A percentile compares a stretch with the other conserved stretches of the same genome.
These are phyloP conservation scores for Fonsecaea multimorphosa DNA, from an alignment of 2,329 filamentous ascomycete genomes.

Conservation along the genomic window DNA sequence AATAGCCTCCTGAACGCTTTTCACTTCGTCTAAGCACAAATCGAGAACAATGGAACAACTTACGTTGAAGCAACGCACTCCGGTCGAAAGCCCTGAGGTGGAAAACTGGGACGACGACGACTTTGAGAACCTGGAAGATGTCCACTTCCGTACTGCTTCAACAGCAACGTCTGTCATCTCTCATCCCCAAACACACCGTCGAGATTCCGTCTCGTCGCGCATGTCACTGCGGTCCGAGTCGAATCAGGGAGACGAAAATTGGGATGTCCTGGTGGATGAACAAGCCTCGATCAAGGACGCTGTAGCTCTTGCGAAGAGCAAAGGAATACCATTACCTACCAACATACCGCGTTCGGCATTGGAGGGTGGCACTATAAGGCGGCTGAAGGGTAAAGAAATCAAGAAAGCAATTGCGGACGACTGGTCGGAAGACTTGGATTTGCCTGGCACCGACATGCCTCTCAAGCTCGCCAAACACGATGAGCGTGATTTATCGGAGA, in stretches of 20 bases:
- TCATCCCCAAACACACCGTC: conserved; percentile 54
- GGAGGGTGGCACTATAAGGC: conserved; percentile 89
- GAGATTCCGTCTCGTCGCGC: conserved; percentile 82
- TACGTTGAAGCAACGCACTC: conserved; percentile 44
- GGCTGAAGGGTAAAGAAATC: conserved; percentile 76
- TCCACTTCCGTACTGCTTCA: conserved; percentile 54
- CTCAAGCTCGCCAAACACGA: conserved; percentile 71
- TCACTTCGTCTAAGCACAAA: conserved; percentile 1
- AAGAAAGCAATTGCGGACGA: conserved; percentile 77
- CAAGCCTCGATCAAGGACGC: conserved; percentile 83
- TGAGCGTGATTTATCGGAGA: conserved; percentile 68
- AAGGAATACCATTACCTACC: conserved; percentile 86
- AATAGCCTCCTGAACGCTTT: conserved; percentile 11
- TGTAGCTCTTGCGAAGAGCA: conserved; percentile 83
- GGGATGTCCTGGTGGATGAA: conserved; percentile 85
- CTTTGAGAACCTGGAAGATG: conserved; percentile 54
- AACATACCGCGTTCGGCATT: conserved; percentile 89
- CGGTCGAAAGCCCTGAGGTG: conserved; percentile 46
- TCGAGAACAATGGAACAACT: conserved; percentile 48
- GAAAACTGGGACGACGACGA: conserved; percentile 60
- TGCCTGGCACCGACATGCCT: conserved; percentile 63
- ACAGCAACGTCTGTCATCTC: conserved; percentile 54
- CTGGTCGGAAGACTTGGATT: conserved; percentile 78
- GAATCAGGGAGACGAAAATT: conserved; percentile 77
- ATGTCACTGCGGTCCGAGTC: conserved; percentile 83